Base-by-base conservation (phyloP, 1,284 basidiomycete species). In the Boletus mariae region DNA sequence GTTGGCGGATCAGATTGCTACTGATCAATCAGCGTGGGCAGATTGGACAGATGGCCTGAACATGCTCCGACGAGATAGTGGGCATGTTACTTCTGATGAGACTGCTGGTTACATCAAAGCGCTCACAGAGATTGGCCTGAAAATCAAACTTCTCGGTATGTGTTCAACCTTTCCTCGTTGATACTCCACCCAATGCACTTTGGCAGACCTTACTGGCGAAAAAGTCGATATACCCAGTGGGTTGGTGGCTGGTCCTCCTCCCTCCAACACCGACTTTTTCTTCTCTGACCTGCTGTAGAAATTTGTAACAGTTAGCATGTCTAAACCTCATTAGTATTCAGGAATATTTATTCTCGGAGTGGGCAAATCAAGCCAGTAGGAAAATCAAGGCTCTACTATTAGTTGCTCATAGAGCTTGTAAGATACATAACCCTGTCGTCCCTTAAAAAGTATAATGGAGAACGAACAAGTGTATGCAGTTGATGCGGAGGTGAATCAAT, bases 11-110 rank as follows among this genome's bases (percentile, higher is more conserved):
- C 82, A 92, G 58, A 88, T 94, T 61, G 92, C 94, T 1, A 83
- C 90, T 9, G 91, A 95, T 68, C 79, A 84, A 49, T 85, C 88
- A 17, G 79, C 91, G 44, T 94, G 92, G 81, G 90, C 92, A 23
- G 95, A 98, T 72, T 98, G 95, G 95, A 92, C 92, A 1, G 95
- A 98, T 68, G 95, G 94, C 2, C 72, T 98, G 67, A 92, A 93
- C 63, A 92, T 96, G 81, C 75, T 96, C 45, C 76, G 88, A 44
- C 76, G 84, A 49, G 88, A 91, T 63, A 83, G 86, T 12, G 88
- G 86, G 15, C 87, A 92, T 62, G 90, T 93, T 60, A 75, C 84
- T 13, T 93, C 90, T 13, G 82, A 87, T 60, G 92, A 95, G 71
- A 92, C 92, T 4, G 86, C 87, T 34, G 86, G 85, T 43, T 93